Evolutionary conservation across 495 filamentous ascomycete genomes (phyloP), one percentile per base, ranked within the genome.

Genomic region (Penicillium macrosclerotiorum): DNA sequence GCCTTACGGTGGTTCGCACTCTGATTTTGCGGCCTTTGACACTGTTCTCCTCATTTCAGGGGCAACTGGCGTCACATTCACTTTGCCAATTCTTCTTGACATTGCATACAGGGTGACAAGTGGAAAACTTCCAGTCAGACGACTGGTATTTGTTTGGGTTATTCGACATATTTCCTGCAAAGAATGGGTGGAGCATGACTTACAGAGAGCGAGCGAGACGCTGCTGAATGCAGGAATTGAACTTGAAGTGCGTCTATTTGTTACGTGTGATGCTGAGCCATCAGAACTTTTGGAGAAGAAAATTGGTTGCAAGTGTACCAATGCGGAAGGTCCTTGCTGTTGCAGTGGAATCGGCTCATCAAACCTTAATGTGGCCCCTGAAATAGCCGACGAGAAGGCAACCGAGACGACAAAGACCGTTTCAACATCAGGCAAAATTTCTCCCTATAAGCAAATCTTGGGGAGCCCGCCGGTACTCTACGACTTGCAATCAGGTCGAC

Each of bases 1-100:
- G 3, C 49, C 49, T 2, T 47, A 47, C 8, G 43, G 43, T 8
- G 33, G 31, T 11, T 44, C 41, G 0, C 47, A 39, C 14, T 23
- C 47, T n/a, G 47, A 51, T 13, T 45, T 51, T 13, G 38, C 27
- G 5, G 32, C 47, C 3, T 47, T 52, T 23, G 37, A 52, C 14
- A 52, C 30, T 17, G 49, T 46, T 5, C 2, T 52, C 3, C 43
- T 52, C 11, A 22, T 52, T 13, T 25, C 37, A 4, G 43, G 37
- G 4, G 19, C 32, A 2, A 42, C 33, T 0, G 43, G 43, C 16
- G 25, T 37, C 1, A 47, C 43, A 26, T 52, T 47, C 31, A 47
- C 37, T n/a, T 2, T 52, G n/a, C 27, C 43, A 41, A 29, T 52
- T 8, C 38, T 47, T 4, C 38, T 37, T 1, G 43, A 52, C 19